Percentiles rank a stretch among this genome's conserved stretches.
These are phyloP conservation scores for Ulmus americana DNA, from an alignment of 331 rosid genomes.

Conservation along the genomic window DNA sequence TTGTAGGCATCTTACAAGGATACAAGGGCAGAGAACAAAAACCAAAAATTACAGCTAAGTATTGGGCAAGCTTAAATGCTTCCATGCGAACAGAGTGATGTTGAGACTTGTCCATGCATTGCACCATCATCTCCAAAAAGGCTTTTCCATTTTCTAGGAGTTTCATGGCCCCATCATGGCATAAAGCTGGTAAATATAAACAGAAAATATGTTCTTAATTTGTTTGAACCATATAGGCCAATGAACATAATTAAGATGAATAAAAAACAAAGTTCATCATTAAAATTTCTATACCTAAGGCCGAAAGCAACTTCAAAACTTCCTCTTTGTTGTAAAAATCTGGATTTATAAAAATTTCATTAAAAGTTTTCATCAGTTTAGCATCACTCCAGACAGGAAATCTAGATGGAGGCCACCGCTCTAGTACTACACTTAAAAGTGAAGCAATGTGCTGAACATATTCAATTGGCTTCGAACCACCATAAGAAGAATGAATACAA, in stretches of 20 bases:
- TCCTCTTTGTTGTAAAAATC: slow-evolving; percentile 35
- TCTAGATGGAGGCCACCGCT: slow-evolving; percentile 67
- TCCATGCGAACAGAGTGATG: slow-evolving; percentile 50
- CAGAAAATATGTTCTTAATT: slow-evolving; percentile 15
- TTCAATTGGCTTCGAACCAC: slow-evolving; percentile 35
- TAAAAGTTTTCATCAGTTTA: slow-evolving; percentile 44
- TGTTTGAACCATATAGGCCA: slow-evolving; percentile 13
- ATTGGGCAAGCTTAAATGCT: slow-evolving; percentile 71
- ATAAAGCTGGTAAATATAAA: slow-evolving; percentile 56
- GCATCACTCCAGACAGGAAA: slow-evolving; percentile 56
- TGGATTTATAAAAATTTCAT: slow-evolving; percentile 32
- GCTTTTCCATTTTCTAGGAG: slow-evolving; percentile 52
- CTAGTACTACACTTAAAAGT: slow-evolving; percentile 64
- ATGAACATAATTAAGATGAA: not conserved
- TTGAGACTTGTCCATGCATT: slow-evolving; percentile 53
- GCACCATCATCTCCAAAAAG: slow-evolving; percentile 47
- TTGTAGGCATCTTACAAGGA: not conserved
- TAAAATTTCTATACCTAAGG: slow-evolving; percentile 57
- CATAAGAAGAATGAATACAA: slow-evolving; percentile 32
- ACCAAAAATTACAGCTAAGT: slow-evolving; percentile 48
- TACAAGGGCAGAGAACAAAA: slow-evolving; percentile 18
- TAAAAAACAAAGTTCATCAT: not conserved
- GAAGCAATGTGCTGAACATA: slow-evolving; percentile 54
- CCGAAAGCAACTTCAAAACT: slow-evolving; percentile 65
- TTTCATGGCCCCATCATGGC: slow-evolving; percentile 54